A percentile compares a stretch with the other conserved stretches of the same genome.
Evolutionary conservation across 805 yeast species (phyloP).

Genomic region (Saturnispora mendoncae): DNA sequence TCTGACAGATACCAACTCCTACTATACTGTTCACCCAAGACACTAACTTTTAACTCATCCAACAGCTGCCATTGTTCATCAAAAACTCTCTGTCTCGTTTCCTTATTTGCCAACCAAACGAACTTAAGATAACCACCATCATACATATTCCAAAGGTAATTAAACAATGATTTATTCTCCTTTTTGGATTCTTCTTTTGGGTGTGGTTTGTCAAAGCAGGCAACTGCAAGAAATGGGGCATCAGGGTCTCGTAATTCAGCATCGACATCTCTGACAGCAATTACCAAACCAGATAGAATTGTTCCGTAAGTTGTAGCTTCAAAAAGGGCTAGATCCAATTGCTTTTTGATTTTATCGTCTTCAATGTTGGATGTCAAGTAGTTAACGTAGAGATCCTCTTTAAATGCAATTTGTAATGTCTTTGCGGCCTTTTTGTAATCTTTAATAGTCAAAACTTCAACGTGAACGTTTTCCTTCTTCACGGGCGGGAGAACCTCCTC

Average conservation of each 20-base stretch:
- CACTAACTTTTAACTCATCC: slow-evolving; percentile 35
- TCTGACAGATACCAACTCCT: slow-evolving; percentile 51
- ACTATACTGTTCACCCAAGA: slow-evolving; percentile 33
- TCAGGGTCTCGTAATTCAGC: slow-evolving; percentile 33
- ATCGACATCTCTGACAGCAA: slow-evolving; percentile 41
- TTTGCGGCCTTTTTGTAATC: slow-evolving; percentile 50
- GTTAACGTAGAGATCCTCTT: slow-evolving; percentile 44
- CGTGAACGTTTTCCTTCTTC: slow-evolving; percentile 13
- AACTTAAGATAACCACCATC: slow-evolving; percentile 28
- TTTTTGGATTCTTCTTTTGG: slow-evolving; percentile 10
- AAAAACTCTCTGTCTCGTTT: slow-evolving; percentile 41
- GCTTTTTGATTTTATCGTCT: slow-evolving; percentile 29
- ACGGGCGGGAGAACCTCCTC: slow-evolving; percentile 8
- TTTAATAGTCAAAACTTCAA: slow-evolving; percentile 28
- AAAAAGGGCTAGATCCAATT: slow-evolving; percentile 41
- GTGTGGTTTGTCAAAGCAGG: slow-evolving; percentile 38
- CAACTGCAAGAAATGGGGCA: slow-evolving; percentile 44
- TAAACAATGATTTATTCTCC: slow-evolving; percentile 25
- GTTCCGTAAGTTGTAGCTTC: slow-evolving; percentile 47
- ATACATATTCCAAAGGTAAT: slow-evolving; percentile 28
- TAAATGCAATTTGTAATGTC: slow-evolving; percentile 44
- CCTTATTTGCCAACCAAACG: slow-evolving; percentile 29
- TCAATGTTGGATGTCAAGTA: slow-evolving; percentile 38
- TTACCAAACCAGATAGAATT: slow-evolving; percentile 40
- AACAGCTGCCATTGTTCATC: slow-evolving; percentile 43